Evolutionary conservation across 192 early-diverging fungal genomes (phyloP).

Genomic region (Lobulomyces angularis): DNA sequence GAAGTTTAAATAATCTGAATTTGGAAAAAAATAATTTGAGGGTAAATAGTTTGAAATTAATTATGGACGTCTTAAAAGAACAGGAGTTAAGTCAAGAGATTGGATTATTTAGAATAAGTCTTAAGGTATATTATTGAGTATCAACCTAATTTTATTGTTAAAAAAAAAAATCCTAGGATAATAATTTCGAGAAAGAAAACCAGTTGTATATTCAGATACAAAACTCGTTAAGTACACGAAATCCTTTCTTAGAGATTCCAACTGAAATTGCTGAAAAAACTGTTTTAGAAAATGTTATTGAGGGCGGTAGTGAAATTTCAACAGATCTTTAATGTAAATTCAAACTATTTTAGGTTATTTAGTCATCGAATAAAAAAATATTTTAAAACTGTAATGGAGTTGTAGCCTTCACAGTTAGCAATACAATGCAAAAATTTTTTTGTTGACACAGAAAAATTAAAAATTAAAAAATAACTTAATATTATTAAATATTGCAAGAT

Average conservation of each 20-base stretch:
- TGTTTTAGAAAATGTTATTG: background rate
- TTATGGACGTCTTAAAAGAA: slow-evolving; percentile 27
- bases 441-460: too few relatives aligned
- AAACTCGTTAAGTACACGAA: slow-evolving; percentile 14
- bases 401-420: background rate
- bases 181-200: slow-evolving; percentile 9
- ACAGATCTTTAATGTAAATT: background rate
- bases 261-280: background rate
- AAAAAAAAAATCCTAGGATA: slow-evolving; percentile 12
- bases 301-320: background rate
- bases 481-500: too few relatives aligned
- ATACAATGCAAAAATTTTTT: background rate
- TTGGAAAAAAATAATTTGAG: slow-evolving; percentile 24
- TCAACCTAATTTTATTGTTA: slow-evolving; percentile 1
- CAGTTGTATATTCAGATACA: slow-evolving; percentile 8
- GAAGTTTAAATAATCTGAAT: slow-evolving; percentile 34
- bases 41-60: slow-evolving; percentile 20
- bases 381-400: slow-evolving; percentile 1
- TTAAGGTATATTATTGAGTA: slow-evolving; percentile 13
- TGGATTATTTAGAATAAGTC: slow-evolving; percentile 20
- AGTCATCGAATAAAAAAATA: slow-evolving; percentile 1
- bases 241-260: slow-evolving; percentile 21
- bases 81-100: slow-evolving; percentile 29
- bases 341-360: background rate
- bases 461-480: too few relatives aligned